Evolutionary conservation across 208 protist genomes (phyloP), one percentile per base, ranked within the genome.

Genomic region (Leishmania tarentolae): DNA sequence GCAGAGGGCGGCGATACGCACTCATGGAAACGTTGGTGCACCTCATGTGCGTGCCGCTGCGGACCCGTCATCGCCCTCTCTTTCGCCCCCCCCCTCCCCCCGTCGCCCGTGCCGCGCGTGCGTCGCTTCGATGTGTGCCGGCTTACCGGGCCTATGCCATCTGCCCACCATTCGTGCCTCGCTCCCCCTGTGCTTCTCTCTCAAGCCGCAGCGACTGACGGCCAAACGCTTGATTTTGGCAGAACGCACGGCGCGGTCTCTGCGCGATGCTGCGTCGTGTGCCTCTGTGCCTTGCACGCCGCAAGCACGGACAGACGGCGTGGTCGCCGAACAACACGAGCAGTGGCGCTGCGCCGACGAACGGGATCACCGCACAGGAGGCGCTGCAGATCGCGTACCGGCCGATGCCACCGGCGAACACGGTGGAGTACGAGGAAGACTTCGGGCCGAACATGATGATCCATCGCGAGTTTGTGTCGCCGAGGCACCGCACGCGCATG

Each of bases 361-460:
- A 82, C 73, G 92, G 91, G 42, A 71, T 97, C 42, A 95, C 91
- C n/a, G 87, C 87, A 42, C 89, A 93, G 75, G 92, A 97, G 81
- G 90, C 92, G 21, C 85, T 94, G 50, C 89, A 96, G 56, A 94
- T 97, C 56, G 90, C 88, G 19, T 96, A 97, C 85, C 92, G 94
- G 21, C 94, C 94, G 15, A 91, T 96, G 92, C 94, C 94, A 53
- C 86, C 81, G 35, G 73, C 77, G 24, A 86, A 94, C 47, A 96
- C 91, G 37, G 94, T 97, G 1, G 92, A 97, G 86, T 95, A 96
- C 85, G 92, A 97, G 79, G 92, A 97, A 77, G 94, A 97, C 80
- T 97, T 94, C 81, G 92, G 92, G 21, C 83, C 81, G 68, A 96
- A 91, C 75, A 84, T 97, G 81, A 94, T 96, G 83, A 92, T 97